A percentile compares a stretch with the other conserved stretches of the same genome.
Conservation (phyloP, 2,329 filamentous ascomycete genomes). For the Colletotrichum abscissum region DNA sequence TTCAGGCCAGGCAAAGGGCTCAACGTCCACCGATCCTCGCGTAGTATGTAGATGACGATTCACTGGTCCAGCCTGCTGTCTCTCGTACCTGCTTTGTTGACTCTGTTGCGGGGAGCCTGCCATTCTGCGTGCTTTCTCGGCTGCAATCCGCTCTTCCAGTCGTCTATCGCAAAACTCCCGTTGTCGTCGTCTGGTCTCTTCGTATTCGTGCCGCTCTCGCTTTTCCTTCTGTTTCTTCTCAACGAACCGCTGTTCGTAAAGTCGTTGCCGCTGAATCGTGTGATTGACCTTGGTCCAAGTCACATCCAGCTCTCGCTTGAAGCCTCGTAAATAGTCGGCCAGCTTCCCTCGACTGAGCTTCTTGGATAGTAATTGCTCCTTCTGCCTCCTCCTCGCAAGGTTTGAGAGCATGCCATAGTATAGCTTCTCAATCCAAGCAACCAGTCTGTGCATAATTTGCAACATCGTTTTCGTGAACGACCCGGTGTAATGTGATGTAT, state of each 20-base stretch:
- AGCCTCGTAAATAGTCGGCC: background rate
- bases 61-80: background rate
- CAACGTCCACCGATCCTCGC: background rate
- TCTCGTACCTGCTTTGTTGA: background rate
- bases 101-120: background rate
- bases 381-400: background rate
- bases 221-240: background rate
- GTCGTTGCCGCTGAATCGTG: background rate
- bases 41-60: background rate
- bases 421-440: slow-evolving; percentile 14
- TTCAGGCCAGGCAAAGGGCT: slow-evolving; percentile 12
- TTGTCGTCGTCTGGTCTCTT: slow-evolving; percentile 16
- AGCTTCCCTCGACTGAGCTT: slow-evolving; percentile 6
- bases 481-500: background rate
- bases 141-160: background rate
- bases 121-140: background rate
- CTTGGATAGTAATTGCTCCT: background rate
- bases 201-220: background rate
- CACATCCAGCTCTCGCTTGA: slow-evolving; percentile 7
- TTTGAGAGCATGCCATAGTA: slow-evolving; percentile 13
- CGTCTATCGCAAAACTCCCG: slow-evolving; percentile 21
- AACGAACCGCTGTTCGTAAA: background rate
- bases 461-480: slow-evolving; percentile 17
- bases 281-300: background rate
- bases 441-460: slow-evolving; percentile 28